Evolutionary conservation across 495 filamentous ascomycete species (phyloP).

Genomic region (Aspergillus indologenus): DNA sequence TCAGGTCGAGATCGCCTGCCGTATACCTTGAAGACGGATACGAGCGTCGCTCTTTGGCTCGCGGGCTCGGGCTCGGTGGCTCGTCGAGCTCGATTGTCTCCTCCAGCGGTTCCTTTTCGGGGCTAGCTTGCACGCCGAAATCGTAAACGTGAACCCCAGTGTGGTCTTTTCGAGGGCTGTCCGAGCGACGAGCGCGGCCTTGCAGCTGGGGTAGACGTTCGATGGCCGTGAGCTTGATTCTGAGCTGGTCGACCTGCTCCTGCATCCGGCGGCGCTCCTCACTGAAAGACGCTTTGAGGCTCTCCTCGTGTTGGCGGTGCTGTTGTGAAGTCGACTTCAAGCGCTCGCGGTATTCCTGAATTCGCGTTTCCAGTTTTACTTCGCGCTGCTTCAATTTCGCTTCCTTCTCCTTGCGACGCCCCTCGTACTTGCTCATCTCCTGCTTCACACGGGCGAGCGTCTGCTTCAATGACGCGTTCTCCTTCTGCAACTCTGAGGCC

Average conservation of each 20-base stretch:
- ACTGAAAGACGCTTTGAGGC: slow-evolving; percentile 30
- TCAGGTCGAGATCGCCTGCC: slow-evolving; percentile 28
- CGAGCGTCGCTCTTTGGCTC: slow-evolving; percentile 31
- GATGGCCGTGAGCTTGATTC: slow-evolving; percentile 26
- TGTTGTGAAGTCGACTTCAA: slow-evolving; percentile 36
- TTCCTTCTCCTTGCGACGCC: slow-evolving; percentile 50
- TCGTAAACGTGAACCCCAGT: slow-evolving; percentile 33
- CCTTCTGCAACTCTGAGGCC: slow-evolving; percentile 56
- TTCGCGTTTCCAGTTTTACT: slow-evolving; percentile 43
- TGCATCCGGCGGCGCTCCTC: slow-evolving; percentile 38
- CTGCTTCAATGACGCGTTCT: slow-evolving; percentile 51
- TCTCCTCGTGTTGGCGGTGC: slow-evolving; percentile 39
- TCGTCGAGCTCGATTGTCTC: slow-evolving; percentile 37
- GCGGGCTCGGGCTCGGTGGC: slow-evolving; percentile 43
- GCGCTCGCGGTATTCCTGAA: slow-evolving; percentile 44
- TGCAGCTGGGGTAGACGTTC: slow-evolving; percentile 29
- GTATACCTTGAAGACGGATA: slow-evolving; percentile 21
- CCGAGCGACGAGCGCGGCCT: slow-evolving; percentile 23
- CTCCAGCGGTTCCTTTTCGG: slow-evolving; percentile 25
- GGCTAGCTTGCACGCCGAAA: slow-evolving; percentile 25
- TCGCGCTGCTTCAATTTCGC: slow-evolving; percentile 49
- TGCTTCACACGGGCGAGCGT: slow-evolving; percentile 52
- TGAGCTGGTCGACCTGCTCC: slow-evolving; percentile 34
- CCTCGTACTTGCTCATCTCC: slow-evolving; percentile 52
- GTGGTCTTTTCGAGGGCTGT: slow-evolving; percentile 36